phyloP scores from a whole-genome alignment of 2,329 filamentous ascomycete genomes.

The Clathrospora elynae region DNA sequence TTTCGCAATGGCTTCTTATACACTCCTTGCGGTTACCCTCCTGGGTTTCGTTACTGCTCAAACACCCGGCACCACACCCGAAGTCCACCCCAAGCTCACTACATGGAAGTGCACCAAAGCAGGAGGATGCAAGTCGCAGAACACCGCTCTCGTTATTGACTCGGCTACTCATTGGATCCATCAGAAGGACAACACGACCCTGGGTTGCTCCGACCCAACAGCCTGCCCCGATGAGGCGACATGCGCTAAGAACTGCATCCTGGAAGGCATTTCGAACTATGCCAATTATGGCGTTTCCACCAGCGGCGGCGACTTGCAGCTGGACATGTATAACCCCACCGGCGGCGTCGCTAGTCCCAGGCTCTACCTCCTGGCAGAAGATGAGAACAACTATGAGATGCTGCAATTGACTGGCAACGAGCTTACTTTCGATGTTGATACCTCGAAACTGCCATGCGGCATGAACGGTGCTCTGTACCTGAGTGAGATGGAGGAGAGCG shows the following conservation, averaged over 20 bases:
- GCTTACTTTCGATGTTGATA: conserved; percentile 74
- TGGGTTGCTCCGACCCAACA: conserved; percentile 49
- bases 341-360: conserved; percentile 55
- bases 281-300: conserved; percentile 60
- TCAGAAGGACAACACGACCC: conserved; percentile 45
- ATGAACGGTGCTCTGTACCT: conserved; percentile 51
- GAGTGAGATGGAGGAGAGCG: conserved; percentile 47
- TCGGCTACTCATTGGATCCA: conserved; percentile 53
- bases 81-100: conserved; percentile 58
- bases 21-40: conserved; percentile 33
- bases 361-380: conserved; percentile 66
- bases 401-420: conserved; percentile 70
- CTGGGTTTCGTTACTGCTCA: conserved; percentile 39
- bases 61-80: conserved; percentile 41
- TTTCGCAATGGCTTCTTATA: conserved; percentile 31
- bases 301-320: conserved; percentile 54
- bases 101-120: conserved; percentile 60
- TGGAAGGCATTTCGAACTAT: conserved; percentile 62
- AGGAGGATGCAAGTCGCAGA: conserved; percentile 55
- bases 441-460: conserved; percentile 49
- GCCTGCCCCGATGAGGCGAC: conserved; percentile 56
- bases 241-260: conserved; percentile 62
- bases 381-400: conserved; percentile 66
- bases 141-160: conserved; percentile 59
- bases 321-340: conserved; percentile 50